These are phyloP conservation scores for Flaveria trinervia DNA, from an alignment of 129 eudicot species.

Conservation along the genomic window DNA sequence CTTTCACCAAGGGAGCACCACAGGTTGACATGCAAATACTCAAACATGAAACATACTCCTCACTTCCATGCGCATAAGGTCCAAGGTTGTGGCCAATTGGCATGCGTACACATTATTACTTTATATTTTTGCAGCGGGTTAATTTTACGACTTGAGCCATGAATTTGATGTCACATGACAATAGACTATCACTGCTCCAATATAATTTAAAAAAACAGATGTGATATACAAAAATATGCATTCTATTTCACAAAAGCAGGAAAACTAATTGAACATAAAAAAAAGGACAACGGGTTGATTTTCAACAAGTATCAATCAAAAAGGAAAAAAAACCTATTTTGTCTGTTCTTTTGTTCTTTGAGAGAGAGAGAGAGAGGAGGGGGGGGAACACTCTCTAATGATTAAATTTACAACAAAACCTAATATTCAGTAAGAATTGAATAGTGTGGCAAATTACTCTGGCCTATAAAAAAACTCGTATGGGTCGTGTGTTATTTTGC, in stretches of 20 bases:
- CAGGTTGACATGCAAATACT: too few relatives aligned
- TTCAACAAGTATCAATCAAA: slow-evolving; percentile 7
- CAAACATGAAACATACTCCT: too few relatives aligned
- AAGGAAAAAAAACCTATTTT: neutral
- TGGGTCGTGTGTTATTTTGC: neutral
- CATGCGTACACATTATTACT: neutral
- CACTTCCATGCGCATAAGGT: too few relatives aligned
- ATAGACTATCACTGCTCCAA: too few relatives aligned
- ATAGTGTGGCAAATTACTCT: slow-evolving; percentile 16
- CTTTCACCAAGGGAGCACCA: too few relatives aligned
- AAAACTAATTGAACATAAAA: neutral
- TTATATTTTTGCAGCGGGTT: too few relatives aligned
- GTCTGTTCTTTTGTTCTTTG: slow-evolving; percentile 5
- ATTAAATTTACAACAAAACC: slow-evolving; percentile 21
- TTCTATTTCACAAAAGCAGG: neutral
- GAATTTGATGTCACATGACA: too few relatives aligned
- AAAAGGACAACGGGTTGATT: neutral
- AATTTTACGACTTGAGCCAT: too few relatives aligned
- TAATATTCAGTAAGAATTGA: neutral
- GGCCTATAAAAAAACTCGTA: slow-evolving; percentile 7
- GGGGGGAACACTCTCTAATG: slow-evolving; percentile 2
- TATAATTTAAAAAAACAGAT: neutral
- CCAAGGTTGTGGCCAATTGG: too few relatives aligned
- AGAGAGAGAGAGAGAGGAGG: too few relatives aligned
- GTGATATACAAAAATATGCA: neutral